phyloP scores from a whole-genome alignment of 257 asterid genomes.

The Fraxinus anomala region DNA sequence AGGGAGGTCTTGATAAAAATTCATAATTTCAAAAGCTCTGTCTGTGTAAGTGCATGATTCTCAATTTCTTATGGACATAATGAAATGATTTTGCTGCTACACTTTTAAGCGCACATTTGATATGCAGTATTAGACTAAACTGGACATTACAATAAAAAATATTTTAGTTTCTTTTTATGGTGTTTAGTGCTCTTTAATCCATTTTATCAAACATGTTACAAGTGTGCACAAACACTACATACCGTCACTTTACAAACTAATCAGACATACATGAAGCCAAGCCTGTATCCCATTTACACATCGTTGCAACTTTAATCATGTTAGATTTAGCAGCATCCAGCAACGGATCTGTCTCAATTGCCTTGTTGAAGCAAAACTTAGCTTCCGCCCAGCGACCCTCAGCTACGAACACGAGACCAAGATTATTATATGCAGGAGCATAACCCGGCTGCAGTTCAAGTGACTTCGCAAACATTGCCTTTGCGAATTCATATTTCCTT shows the following conservation, averaged over 20 bases:
- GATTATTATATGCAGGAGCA: too few relatives aligned
- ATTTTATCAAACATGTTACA: neutral
- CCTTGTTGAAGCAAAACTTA: slow-evolving; percentile 78
- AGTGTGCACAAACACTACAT: neutral
- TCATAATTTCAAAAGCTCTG: neutral
- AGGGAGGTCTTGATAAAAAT: neutral
- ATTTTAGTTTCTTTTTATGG: too few relatives aligned
- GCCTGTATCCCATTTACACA: slow-evolving; percentile 44
- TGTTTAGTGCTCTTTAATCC: neutral
- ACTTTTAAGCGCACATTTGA: neutral
- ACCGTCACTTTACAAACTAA: slow-evolving; percentile 24
- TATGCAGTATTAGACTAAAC: neutral
- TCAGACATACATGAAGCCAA: slow-evolving; percentile 30
- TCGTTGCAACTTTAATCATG: slow-evolving; percentile 54
- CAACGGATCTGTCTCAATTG: slow-evolving; percentile 73
- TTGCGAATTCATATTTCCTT: slow-evolving; percentile 61
- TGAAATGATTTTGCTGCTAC: slow-evolving; percentile 3
- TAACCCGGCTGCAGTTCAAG: too few relatives aligned
- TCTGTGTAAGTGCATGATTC: neutral
- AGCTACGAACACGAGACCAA: neutral
- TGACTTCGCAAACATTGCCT: slow-evolving; percentile 54
- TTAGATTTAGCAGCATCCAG: slow-evolving; percentile 94
- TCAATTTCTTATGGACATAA: neutral
- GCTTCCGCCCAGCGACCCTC: slow-evolving; percentile 30
- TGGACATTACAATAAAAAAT: too few relatives aligned